These are phyloP conservation scores for Delphinella strobiligena DNA, from an alignment of 2,329 filamentous ascomycete genomes.

Conservation along the genomic window DNA sequence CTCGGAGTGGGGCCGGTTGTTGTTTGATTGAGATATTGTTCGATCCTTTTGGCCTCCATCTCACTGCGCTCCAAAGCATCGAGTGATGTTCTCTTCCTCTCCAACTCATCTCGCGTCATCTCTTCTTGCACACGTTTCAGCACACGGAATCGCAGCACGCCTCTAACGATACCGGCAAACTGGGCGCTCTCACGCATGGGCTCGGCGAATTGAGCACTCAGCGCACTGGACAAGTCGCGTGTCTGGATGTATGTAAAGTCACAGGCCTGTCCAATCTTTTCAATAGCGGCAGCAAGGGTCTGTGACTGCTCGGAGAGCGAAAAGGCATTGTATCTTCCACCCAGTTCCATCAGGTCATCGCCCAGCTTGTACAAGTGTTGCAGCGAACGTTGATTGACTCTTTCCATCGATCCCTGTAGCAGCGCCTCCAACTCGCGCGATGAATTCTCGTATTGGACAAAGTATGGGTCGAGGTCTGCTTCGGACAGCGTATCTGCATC, in stretches of 20 bases:
- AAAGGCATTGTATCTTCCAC: constrained; percentile 93
- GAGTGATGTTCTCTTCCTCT: constrained; percentile 71
- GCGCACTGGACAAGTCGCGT: constrained; percentile 71
- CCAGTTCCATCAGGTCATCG: constrained; percentile 81
- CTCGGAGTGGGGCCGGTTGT: constrained; percentile 42
- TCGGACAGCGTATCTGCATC: constrained; percentile 66
- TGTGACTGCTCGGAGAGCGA: constrained; percentile 85
- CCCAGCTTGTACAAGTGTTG: constrained; percentile 75
- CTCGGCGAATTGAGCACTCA: constrained; percentile 92
- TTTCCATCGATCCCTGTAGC: constrained; percentile 87
- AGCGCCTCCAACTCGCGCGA: constrained; percentile 85
- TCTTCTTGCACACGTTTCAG: constrained; percentile 94
- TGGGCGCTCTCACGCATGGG: constrained; percentile 97
- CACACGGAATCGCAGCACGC: constrained; percentile 77
- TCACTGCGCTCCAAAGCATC: constrained; percentile 91
- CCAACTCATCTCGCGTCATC: constrained; percentile 86
- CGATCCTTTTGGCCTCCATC: constrained; percentile 81
- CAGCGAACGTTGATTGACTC: constrained; percentile 82
- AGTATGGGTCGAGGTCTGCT: constrained; percentile 89
- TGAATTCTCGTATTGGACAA: constrained; percentile 81
- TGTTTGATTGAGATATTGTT: constrained; percentile 74
- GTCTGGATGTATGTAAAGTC: constrained; percentile 95
- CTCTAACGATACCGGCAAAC: constrained; percentile 87
- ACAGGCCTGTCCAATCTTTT: constrained; percentile 85
- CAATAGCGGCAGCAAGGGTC: constrained; percentile 82